Evolutionary conservation across 2,329 filamentous ascomycete species (phyloP).

Genomic region (Diplodia corticola): DNA sequence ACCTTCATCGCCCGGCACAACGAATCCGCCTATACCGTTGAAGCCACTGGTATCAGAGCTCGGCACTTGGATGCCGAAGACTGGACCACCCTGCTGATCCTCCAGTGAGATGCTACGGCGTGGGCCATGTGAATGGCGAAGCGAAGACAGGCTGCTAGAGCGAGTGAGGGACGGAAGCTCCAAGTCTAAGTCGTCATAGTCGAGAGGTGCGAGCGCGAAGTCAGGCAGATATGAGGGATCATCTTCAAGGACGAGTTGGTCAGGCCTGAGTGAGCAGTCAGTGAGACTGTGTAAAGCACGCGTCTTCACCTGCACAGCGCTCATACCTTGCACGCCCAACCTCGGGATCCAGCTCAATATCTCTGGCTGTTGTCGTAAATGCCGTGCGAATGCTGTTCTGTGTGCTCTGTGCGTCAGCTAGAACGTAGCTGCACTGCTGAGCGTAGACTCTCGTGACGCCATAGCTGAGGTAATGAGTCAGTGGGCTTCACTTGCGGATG

Average conservation of each 20-base stretch:
- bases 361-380: conserved; percentile 55
- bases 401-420: conserved; percentile 75
- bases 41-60: conserved; percentile 40
- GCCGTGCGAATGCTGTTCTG: conserved; percentile 72
- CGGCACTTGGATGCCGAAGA: conserved; percentile 48
- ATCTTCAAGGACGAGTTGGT: conserved; percentile 75
- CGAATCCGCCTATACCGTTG: conserved; percentile 41
- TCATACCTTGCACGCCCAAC: conserved; percentile 71
- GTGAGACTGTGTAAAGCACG: not conserved
- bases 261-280: conserved; percentile 54
- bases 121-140: not conserved
- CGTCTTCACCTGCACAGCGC: not conserved
- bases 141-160: conserved; percentile 4
- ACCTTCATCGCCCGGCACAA: conserved; percentile 44
- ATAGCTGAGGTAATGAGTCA: conserved; percentile 31
- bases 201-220: conserved; percentile 60
- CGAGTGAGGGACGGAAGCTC: conserved; percentile 34
- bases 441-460: conserved; percentile 82
- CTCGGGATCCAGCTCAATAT: conserved; percentile 65
- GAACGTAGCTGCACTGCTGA: conserved; percentile 84
- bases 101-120: not conserved
- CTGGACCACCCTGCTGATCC: conserved; percentile 11
- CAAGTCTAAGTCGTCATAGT: conserved; percentile 55
- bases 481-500: not conserved
- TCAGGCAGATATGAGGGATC: conserved; percentile 79